Conservation (phyloP, 2,329 filamentous ascomycete genomes). For the Metarhizium brunneum region DNA sequence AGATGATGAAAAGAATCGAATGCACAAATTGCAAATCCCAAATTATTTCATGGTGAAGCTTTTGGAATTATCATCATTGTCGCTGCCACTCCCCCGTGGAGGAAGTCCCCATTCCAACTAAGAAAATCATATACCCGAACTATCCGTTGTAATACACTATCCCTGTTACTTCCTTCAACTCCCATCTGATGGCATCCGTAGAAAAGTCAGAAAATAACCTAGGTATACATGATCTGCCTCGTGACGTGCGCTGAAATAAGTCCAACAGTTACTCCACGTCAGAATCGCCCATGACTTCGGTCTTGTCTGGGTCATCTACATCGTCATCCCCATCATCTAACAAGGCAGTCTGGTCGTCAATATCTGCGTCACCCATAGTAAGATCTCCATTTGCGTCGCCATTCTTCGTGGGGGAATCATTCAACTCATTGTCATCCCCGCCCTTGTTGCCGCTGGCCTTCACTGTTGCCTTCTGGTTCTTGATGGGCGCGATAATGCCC, state of each 20-base stretch:
- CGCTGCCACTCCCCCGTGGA: no score
- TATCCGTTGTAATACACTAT: not conserved
- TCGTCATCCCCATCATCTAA: slow-evolving; percentile 37
- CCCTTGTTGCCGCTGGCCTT: slow-evolving; percentile 15
- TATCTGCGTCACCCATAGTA: slow-evolving; percentile 43
- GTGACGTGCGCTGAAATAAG: not conserved
- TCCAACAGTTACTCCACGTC: slow-evolving; percentile 18
- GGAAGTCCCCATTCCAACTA: no score
- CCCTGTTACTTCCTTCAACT: not conserved
- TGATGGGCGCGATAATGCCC: slow-evolving; percentile 37
- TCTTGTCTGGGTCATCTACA: slow-evolving; percentile 31
- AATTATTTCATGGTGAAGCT: not conserved
- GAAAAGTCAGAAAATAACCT: not conserved
- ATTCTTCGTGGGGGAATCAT: slow-evolving; percentile 13
- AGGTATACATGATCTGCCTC: not conserved
- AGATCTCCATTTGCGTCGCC: slow-evolving; percentile 33
- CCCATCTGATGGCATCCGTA: not conserved
- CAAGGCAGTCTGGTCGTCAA: slow-evolving; percentile 34
- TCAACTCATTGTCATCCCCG: slow-evolving; percentile 3
- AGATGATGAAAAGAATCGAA: not conserved
- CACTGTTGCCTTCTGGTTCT: slow-evolving; percentile 24
- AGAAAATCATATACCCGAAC: not conserved
- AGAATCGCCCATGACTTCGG: slow-evolving; percentile 27
- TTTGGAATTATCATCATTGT: not conserved
- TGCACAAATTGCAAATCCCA: not conserved